Percentiles rank a stretch among this genome's conserved stretches.
These are phyloP conservation scores for Vinca major DNA, from an alignment of 305 asterid genomes.

Conservation along the genomic window DNA sequence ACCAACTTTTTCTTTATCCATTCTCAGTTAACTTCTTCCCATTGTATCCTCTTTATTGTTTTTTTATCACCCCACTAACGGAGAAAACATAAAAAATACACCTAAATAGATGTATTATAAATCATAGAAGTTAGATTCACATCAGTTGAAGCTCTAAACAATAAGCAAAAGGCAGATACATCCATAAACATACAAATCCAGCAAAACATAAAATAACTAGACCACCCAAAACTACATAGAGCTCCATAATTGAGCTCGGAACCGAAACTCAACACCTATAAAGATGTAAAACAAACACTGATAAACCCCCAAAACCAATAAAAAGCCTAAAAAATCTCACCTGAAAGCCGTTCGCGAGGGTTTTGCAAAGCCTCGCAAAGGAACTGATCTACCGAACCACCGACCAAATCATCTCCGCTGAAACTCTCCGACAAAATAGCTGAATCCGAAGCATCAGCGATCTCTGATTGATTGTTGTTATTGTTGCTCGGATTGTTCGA, in stretches of 20 bases:
- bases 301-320: no score
- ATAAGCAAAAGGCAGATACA: neutral
- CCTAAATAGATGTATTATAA: neutral
- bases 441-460: no score
- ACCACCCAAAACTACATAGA: neutral
- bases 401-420: no score
- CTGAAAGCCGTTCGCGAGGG: no score
- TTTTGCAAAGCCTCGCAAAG: no score
- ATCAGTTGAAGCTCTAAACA: neutral
- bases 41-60: neutral
- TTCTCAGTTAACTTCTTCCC: neutral
- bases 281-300: no score
- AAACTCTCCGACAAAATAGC: no score
- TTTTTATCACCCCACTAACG: neutral
- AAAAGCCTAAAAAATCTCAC: no score
- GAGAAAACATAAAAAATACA: neutral
- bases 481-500: no score
- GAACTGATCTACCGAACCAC: no score
- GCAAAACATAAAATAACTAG: neutral
- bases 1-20: no score
- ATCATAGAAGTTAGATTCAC: neutral
- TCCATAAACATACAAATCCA: neutral
- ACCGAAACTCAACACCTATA: neutral
- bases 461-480: no score
- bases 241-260: neutral